These are phyloP conservation scores for Vitis hybrid DNA, from an alignment of 177 flowering plant species.

Conservation along the genomic window DNA sequence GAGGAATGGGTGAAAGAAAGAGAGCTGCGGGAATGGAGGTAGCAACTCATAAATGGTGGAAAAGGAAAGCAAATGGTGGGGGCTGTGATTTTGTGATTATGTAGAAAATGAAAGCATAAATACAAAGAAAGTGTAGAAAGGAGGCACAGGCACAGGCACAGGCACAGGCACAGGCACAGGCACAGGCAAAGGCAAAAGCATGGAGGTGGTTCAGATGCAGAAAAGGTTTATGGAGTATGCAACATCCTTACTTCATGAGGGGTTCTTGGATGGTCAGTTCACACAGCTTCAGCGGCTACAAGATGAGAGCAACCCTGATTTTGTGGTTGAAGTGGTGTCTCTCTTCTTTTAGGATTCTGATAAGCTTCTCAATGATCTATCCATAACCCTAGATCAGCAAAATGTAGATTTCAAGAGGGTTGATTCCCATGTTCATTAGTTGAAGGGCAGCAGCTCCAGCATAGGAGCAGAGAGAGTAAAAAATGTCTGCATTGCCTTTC, in stretches of 20 bases:
- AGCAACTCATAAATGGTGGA: constrained; percentile 2
- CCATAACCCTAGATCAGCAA: constrained; percentile 34
- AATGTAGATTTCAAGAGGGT: constrained; percentile 30
- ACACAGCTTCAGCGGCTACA: constrained; percentile 78
- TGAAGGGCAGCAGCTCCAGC: no score
- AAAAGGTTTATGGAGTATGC: constrained; percentile 53
- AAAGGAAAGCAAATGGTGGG: constrained; percentile 7
- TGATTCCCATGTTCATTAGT: constrained; percentile 17
- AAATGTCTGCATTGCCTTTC: constrained; percentile 52
- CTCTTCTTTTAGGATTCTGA: constrained; percentile 92
- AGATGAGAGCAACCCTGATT: constrained; percentile 91
- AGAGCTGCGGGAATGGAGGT: no score
- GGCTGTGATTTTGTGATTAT: not conserved
- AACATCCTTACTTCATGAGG: constrained; percentile 59
- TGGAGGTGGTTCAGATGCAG: constrained; percentile 72
- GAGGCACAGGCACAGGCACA: not conserved
- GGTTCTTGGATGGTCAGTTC: constrained; percentile 66
- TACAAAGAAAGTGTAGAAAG: not conserved
- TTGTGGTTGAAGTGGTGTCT: constrained; percentile 78
- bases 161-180: not conserved
- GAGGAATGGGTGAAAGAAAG: no score
- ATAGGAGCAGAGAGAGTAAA: constrained; percentile 5
- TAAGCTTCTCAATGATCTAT: constrained; percentile 71
- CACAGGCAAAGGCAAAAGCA: constrained; percentile 10
- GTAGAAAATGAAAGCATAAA: constrained; percentile 2